phyloP scores from a whole-genome alignment of 768 basidiomycete genomes.

The Suillus ampliporus region DNA sequence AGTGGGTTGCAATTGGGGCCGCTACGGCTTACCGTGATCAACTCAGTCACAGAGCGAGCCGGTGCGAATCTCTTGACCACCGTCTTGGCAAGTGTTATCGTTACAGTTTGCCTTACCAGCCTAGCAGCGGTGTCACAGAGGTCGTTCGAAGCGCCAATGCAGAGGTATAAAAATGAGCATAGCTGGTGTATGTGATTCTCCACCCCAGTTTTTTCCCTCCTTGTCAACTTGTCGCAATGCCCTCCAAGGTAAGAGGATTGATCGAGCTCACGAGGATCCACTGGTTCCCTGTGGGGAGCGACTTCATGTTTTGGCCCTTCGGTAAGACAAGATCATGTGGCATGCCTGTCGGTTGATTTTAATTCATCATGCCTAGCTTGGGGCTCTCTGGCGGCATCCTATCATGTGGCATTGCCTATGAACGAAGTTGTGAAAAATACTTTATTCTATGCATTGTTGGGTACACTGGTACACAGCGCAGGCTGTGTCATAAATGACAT shows the following conservation, averaged over 20 bases:
- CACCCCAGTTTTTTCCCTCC: neutral
- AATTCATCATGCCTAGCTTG: neutral
- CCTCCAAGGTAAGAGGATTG: constrained; percentile 1
- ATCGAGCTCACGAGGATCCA: constrained; percentile 2
- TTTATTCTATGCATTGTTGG: constrained; percentile 5
- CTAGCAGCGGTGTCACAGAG: too few relatives aligned
- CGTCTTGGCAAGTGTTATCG: too few relatives aligned
- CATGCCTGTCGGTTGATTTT: neutral
- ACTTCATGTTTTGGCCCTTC: constrained; percentile 7
- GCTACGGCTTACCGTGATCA: too few relatives aligned
- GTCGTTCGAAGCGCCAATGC: neutral
- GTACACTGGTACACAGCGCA: constrained; percentile 44
- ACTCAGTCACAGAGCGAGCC: neutral
- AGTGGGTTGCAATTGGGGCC: neutral
- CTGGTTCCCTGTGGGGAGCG: constrained; percentile 1
- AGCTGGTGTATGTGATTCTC: neutral
- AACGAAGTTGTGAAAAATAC: neutral
- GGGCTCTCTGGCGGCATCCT: constrained; percentile 1
- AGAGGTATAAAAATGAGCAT: neutral
- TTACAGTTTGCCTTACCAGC: too few relatives aligned
- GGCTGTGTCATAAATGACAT: constrained; percentile 65
- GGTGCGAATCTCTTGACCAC: neutral
- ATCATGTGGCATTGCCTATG: constrained; percentile 4
- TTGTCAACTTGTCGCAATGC: neutral
- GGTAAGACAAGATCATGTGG: neutral